phyloP scores from a whole-genome alignment of 2,329 filamentous ascomycete genomes.

The Microsporum canis region DNA sequence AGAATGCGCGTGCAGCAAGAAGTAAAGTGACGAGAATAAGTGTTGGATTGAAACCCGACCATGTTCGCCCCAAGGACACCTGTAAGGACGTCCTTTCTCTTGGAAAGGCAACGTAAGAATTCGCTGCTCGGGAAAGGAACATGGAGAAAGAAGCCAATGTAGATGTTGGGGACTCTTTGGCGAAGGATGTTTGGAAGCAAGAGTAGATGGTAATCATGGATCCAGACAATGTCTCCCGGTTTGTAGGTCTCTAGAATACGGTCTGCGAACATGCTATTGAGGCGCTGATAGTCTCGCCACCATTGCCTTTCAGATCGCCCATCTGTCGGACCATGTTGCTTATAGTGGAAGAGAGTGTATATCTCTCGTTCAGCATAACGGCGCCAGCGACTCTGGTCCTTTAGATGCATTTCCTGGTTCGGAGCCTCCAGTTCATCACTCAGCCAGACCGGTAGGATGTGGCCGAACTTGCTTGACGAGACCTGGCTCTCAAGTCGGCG shows the following conservation, averaged over 20 bases:
- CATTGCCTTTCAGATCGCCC: conserved; percentile 68
- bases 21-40: conserved; percentile 87
- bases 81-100: conserved; percentile 80
- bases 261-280: conserved; percentile 88
- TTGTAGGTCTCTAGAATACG: conserved; percentile 80
- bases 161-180: conserved; percentile 75
- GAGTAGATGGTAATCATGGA: conserved; percentile 91
- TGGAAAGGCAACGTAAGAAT: conserved; percentile 77
- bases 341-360: conserved; percentile 92
- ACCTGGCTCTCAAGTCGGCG: conserved; percentile 62
- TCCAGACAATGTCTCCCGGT: conserved; percentile 80
- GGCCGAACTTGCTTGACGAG: conserved; percentile 59
- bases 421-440: conserved; percentile 61
- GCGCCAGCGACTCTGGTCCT: conserved; percentile 77
- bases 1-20: conserved; percentile 87
- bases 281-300: conserved; percentile 85
- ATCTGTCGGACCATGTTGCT: conserved; percentile 81
- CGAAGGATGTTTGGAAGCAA: conserved; percentile 79
- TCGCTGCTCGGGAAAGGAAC: conserved; percentile 93
- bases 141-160: conserved; percentile 90
- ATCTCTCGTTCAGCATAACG: conserved; percentile 84
- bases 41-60: conserved; percentile 90
- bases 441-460: conserved; percentile 81
- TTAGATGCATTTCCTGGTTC: conserved; percentile 58
- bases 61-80: conserved; percentile 85